These are phyloP conservation scores for Dryadomyces quercivorus DNA, from an alignment of 2,329 filamentous ascomycete species.

Conservation along the genomic window DNA sequence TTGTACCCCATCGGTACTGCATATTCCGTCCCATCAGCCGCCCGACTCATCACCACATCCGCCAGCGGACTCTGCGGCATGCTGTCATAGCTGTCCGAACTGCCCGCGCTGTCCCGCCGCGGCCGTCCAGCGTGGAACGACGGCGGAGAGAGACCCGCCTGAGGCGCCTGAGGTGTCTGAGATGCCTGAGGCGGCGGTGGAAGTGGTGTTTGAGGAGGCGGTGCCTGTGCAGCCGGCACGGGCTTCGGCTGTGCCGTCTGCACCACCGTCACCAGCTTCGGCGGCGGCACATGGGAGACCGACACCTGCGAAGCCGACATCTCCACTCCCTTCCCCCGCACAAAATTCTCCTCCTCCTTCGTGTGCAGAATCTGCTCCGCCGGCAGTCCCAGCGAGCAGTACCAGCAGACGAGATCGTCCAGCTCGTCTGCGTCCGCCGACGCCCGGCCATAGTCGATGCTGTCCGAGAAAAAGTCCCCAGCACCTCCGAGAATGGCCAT, in stretches of 20 bases:
- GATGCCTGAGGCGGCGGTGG: not conserved
- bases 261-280: not conserved
- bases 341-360: not conserved
- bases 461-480: constrained; percentile 35
- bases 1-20: constrained; percentile 49
- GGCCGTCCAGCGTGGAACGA: constrained; percentile 4
- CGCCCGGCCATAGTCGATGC: constrained; percentile 25
- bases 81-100: constrained; percentile 25
- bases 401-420: constrained; percentile 38
- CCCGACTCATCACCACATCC: constrained; percentile 29
- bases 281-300: not conserved
- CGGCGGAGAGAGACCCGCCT: too few relatives aligned
- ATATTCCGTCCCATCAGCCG: constrained; percentile 25
- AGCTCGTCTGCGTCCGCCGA: constrained; percentile 30
- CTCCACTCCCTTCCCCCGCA: not conserved
- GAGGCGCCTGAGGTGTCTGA: too few relatives aligned
- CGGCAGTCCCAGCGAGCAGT: constrained; percentile 35
- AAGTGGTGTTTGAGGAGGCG: not conserved
- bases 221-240: not conserved
- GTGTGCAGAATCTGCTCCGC: constrained; percentile 25
- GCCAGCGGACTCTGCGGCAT: constrained; percentile 40
- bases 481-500: constrained; percentile 50
- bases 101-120: constrained; percentile 8
- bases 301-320: not conserved
- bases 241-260: too few relatives aligned